These are phyloP conservation scores for Picochlorum sp. DNA, from an alignment of 139 green algal species.

Conservation along the genomic window DNA sequence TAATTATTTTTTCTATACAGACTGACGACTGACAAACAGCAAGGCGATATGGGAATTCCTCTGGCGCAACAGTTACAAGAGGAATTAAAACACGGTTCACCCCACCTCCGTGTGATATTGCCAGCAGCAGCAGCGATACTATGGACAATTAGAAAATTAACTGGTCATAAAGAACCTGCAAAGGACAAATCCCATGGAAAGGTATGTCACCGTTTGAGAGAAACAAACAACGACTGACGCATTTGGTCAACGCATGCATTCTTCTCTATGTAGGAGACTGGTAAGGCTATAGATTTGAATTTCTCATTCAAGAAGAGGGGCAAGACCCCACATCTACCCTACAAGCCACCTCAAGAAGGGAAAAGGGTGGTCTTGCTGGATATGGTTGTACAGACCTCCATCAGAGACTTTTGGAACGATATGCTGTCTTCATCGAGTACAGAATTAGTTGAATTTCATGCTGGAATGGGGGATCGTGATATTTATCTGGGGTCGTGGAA, in stretches of 20 bases:
- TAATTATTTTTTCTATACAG: too few relatives aligned
- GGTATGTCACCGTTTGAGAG: not conserved
- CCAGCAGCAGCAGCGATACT: slow-evolving; percentile 8
- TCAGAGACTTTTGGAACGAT: slow-evolving; percentile 14
- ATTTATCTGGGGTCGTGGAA: slow-evolving; percentile 12
- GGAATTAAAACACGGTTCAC: slow-evolving; percentile 3
- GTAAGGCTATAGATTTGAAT: not conserved
- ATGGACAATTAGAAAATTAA: slow-evolving; percentile 8
- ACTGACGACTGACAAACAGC: not conserved
- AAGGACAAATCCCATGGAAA: not conserved
- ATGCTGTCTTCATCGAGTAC: slow-evolving; percentile 1
- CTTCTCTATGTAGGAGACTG: not conserved
- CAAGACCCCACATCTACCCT: not conserved
- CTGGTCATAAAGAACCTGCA: not conserved
- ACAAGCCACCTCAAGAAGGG: not conserved
- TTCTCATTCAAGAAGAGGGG: not conserved
- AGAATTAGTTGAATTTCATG: slow-evolving; percentile 20
- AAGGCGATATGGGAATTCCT: not conserved
- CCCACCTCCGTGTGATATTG: slow-evolving; percentile 9
- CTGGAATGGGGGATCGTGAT: slow-evolving; percentile 11
- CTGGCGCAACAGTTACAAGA: slow-evolving; percentile 15
- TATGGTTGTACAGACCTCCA: slow-evolving; percentile 2
- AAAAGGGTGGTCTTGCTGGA: slow-evolving; percentile 12
- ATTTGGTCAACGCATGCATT: too few relatives aligned
- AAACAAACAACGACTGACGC: too few relatives aligned